phyloP scores from a whole-genome alignment of 2,329 filamentous ascomycete genomes.

The Kalmusia sp. region DNA sequence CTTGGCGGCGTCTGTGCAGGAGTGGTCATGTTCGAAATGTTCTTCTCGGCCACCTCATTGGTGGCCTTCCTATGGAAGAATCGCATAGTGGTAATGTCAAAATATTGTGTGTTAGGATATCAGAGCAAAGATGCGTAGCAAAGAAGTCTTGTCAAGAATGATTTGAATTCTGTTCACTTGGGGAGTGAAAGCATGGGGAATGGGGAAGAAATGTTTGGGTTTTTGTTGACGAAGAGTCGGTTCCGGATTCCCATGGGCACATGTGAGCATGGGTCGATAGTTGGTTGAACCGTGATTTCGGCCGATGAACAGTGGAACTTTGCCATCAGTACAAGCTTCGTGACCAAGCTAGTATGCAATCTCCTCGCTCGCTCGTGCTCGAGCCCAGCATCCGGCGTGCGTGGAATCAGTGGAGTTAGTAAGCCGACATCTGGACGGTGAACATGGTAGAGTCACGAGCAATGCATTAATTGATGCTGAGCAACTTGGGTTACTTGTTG shows the following conservation, averaged over 20 bases:
- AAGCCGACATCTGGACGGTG: neutral
- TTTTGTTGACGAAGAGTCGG: neutral
- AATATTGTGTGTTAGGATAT: neutral
- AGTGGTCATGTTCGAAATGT: slow-evolving; percentile 31
- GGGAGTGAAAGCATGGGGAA: slow-evolving; percentile 3
- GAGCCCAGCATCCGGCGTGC: slow-evolving; percentile 1
- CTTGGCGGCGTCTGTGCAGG: slow-evolving; percentile 34
- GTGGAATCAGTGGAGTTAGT: neutral
- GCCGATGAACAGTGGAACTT: slow-evolving; percentile 11
- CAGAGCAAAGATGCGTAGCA: neutral
- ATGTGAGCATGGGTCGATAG: slow-evolving; percentile 2
- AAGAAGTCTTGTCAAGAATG: neutral
- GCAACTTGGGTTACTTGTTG: neutral
- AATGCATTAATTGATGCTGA: neutral
- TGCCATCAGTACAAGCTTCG: slow-evolving; percentile 4
- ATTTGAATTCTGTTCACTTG: neutral
- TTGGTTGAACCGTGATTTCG: slow-evolving; percentile 1
- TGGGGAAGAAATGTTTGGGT: slow-evolving; percentile 8
- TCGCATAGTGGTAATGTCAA: slow-evolving; percentile 19
- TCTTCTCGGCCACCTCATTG: slow-evolving; percentile 29
- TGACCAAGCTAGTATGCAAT: slow-evolving; percentile 3
- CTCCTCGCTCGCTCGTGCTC: slow-evolving; percentile 5
- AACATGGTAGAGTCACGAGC: neutral
- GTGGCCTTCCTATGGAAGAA: slow-evolving; percentile 27
- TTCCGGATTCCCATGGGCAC: neutral